Evolutionary conservation across 345 rosid species (phyloP).

Genomic region (Dovyalis caffra): DNA sequence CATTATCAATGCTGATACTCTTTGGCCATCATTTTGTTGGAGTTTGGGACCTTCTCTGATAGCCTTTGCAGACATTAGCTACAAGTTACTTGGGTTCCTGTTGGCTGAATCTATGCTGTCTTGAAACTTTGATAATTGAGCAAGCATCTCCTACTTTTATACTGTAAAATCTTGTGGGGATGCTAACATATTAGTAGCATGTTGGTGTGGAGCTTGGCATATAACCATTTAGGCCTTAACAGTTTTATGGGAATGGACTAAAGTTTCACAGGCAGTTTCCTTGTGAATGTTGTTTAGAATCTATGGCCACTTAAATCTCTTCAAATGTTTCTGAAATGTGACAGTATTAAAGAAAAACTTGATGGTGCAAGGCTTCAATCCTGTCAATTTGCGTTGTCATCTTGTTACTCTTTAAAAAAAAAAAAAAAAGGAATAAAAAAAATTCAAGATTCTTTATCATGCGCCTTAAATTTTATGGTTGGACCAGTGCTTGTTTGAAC

Average conservation of each 20-base stretch:
- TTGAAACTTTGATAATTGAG: background rate
- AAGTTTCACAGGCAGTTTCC: background rate
- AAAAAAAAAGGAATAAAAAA: no score
- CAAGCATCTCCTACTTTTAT: background rate
- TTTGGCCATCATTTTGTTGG: background rate
- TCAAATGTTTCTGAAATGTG: background rate
- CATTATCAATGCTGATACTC: background rate
- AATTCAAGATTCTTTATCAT: background rate
- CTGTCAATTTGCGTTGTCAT: background rate
- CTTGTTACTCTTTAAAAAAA: no score
- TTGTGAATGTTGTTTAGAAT: background rate
- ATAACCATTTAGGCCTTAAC: background rate
- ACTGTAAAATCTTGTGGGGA: background rate
- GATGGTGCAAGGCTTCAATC: background rate
- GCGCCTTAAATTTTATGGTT: background rate
- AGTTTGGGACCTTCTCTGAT: background rate
- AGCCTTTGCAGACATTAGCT: constrained; percentile 4
- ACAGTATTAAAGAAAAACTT: background rate
- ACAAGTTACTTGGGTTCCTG: constrained; percentile 1
- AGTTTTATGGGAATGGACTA: background rate
- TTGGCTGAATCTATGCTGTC: background rate
- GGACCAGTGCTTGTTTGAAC: background rate
- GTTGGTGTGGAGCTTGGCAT: background rate
- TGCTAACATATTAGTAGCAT: background rate
- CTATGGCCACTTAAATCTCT: background rate